Conservation (phyloP, 2,329 filamentous ascomycete species). For the Metarhizium brunneum region DNA sequence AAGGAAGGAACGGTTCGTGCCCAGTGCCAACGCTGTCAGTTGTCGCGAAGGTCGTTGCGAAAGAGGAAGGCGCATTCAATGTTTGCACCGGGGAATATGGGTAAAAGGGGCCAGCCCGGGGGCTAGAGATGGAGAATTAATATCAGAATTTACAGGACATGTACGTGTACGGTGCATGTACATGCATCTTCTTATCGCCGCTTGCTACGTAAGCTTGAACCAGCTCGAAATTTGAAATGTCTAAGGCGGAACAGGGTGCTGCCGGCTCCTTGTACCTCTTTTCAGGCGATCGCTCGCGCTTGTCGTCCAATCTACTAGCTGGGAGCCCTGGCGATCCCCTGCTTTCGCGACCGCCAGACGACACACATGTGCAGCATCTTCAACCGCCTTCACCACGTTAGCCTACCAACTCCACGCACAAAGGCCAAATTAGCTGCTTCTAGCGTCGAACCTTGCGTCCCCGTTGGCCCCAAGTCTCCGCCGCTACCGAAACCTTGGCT, state of each 20-base stretch:
- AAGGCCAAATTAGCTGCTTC: neutral
- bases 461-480: neutral
- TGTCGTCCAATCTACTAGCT: neutral
- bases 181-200: neutral
- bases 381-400: too few species aligned
- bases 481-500: neutral
- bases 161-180: too few species aligned
- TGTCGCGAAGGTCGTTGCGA: too few species aligned
- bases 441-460: neutral
- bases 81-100: too few species aligned
- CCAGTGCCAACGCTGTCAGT: too few species aligned
- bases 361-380: neutral
- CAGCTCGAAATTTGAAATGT: neutral
- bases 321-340: neutral
- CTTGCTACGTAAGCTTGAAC: neutral
- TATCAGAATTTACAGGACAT: too few species aligned
- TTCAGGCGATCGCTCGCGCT: neutral
- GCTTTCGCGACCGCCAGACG: neutral
- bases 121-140: too few species aligned
- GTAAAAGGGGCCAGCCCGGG: too few species aligned
- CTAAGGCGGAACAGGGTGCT: neutral
- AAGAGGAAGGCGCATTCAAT: too few species aligned
- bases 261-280: neutral
- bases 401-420: neutral
- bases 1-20: too few species aligned